Evolutionary conservation across 257 asterid genomes (phyloP).

Genomic region (Capsicum chinense): DNA sequence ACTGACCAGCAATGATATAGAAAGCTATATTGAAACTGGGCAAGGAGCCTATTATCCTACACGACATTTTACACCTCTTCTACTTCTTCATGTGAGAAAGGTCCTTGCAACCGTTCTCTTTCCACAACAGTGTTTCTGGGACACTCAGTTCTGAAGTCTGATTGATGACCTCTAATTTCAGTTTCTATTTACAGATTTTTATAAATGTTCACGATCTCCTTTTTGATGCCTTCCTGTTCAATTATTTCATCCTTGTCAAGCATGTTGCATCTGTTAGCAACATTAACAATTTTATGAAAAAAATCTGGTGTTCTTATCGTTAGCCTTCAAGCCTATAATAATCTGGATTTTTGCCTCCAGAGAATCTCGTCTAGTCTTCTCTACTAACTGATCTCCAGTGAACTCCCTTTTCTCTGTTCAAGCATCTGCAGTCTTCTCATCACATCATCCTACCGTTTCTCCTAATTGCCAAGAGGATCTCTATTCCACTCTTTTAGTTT

Average conservation of each 20-base stretch:
- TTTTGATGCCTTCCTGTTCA: background rate
- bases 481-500: background rate
- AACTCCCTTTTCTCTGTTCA: background rate
- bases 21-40: background rate
- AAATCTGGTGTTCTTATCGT: background rate
- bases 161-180: background rate
- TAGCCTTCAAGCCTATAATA: background rate
- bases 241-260: background rate
- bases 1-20: constrained; percentile 5
- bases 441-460: constrained; percentile 10
- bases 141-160: background rate
- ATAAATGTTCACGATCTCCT: background rate
- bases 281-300: constrained; percentile 15
- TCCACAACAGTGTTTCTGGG: constrained; percentile 13
- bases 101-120: background rate
- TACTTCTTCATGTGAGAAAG: background rate
- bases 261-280: background rate
- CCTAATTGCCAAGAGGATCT: background rate
- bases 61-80: background rate
- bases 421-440: background rate
- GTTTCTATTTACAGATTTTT: background rate
- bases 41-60: background rate
- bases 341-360: constrained; percentile 11
- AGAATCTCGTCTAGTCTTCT: background rate
- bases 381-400: background rate